Conservation (phyloP, 805 yeast genomes). For the Hanseniaspora taiwanica region DNA sequence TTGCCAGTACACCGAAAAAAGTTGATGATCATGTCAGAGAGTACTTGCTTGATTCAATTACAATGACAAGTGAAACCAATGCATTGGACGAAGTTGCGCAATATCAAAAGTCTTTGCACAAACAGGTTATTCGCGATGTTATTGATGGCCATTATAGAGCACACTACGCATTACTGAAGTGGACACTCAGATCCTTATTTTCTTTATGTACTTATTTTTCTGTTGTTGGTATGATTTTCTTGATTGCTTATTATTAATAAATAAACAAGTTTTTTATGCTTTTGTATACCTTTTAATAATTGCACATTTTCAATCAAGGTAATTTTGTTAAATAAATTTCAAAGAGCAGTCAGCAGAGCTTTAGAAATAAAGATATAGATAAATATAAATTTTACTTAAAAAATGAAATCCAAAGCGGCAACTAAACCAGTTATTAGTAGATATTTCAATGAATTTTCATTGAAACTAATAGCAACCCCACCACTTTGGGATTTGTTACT, state of each 20-base stretch:
- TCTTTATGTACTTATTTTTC: neutral
- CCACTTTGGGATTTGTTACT: conserved; percentile 1
- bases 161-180: neutral
- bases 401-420: neutral
- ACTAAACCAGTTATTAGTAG: neutral
- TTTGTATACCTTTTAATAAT: too few species aligned
- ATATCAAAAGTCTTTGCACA: neutral
- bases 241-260: too few species aligned
- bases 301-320: too few species aligned
- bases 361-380: neutral
- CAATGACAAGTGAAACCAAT: neutral
- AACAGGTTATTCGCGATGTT: neutral
- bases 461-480: neutral
- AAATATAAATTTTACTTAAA: neutral
- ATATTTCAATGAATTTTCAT: neutral
- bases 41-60: neutral
- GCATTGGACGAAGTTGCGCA: neutral
- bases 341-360: neutral
- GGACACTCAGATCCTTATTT: neutral
- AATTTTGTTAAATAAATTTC: neutral
- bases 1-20: neutral
- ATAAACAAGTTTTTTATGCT: too few species aligned
- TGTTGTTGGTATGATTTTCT: too few species aligned
- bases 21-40: too few species aligned
- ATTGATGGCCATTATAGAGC: neutral